phyloP scores from a whole-genome alignment of 495 filamentous ascomycete genomes.

The Cryomyces minteri region DNA sequence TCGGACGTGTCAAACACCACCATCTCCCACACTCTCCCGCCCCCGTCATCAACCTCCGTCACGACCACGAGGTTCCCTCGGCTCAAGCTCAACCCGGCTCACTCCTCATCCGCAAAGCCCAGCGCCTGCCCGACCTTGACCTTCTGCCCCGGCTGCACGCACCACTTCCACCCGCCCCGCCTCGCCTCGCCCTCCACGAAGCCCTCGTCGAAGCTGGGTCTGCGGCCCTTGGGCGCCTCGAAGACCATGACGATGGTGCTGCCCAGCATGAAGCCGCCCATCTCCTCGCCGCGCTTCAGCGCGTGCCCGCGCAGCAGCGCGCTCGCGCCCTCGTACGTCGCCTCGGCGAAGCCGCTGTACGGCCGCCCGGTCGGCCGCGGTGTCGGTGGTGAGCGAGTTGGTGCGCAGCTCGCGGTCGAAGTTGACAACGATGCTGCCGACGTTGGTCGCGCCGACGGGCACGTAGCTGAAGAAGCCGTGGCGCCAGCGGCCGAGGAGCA shows the following conservation, averaged over 20 bases:
- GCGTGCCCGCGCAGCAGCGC: conserved; percentile 64
- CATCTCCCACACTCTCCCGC: no score
- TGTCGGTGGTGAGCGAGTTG: conserved; percentile 79
- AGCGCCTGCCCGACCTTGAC: conserved; percentile 78
- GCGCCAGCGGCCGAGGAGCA: conserved; percentile 82
- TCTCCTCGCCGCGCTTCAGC: conserved; percentile 75
- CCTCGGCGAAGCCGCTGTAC: conserved; percentile 76
- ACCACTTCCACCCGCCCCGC: conserved; percentile 63
- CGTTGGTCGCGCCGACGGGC: conserved; percentile 95
- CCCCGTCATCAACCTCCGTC: no score
- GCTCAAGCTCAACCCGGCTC: no score
- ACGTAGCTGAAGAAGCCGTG: conserved; percentile 96
- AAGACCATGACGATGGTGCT: conserved; percentile 95
- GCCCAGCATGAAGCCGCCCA: conserved; percentile 94
- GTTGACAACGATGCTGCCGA: conserved; percentile 92
- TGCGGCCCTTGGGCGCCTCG: conserved; percentile 60
- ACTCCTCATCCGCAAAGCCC: conserved; percentile 31
- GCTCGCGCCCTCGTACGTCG: conserved; percentile 68
- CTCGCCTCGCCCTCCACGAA: conserved; percentile 31
- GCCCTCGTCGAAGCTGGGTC: conserved; percentile 46
- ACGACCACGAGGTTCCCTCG: no score
- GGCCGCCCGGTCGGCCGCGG: conserved; percentile 68
- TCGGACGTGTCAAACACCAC: no score
- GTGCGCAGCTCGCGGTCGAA: conserved; percentile 91
- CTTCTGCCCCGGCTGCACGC: conserved; percentile 64